Evolutionary conservation across 345 rosid genomes (phyloP).

Genomic region (Cardiospermum halicacabum): DNA sequence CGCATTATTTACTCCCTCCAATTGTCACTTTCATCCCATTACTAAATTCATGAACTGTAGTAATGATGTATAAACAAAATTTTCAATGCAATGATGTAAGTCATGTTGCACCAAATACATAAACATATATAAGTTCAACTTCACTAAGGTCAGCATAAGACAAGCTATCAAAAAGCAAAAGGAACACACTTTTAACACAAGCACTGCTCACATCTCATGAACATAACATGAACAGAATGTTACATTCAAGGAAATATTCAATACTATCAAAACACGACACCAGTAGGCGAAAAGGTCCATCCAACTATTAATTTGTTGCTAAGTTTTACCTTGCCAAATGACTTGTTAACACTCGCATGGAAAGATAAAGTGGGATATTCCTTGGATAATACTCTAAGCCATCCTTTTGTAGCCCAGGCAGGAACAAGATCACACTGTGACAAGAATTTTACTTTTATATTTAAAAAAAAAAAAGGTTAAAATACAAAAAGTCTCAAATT

Average conservation of each 20-base stretch:
- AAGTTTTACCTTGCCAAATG: constrained; percentile 91
- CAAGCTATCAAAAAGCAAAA: neutral
- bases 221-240: neutral
- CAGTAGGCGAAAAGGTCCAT: neutral
- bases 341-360: constrained; percentile 88
- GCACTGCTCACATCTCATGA: neutral
- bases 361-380: constrained; percentile 94
- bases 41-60: neutral
- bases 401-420: constrained; percentile 93
- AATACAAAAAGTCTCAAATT: neutral
- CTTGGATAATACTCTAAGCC: constrained; percentile 84
- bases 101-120: neutral
- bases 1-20: neutral
- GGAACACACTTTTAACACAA: neutral
- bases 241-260: neutral
- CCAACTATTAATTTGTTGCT: neutral
- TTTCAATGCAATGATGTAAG: neutral
- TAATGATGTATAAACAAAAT: neutral
- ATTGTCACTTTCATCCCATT: neutral
- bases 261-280: neutral
- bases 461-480: neutral
- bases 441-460: neutral
- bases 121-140: neutral
- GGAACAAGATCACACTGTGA: constrained; percentile 90
- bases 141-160: too few relatives aligned